Evolutionary conservation across 805 yeast genomes (phyloP).

Genomic region (Schizosaccharomyces osmophilus): DNA sequence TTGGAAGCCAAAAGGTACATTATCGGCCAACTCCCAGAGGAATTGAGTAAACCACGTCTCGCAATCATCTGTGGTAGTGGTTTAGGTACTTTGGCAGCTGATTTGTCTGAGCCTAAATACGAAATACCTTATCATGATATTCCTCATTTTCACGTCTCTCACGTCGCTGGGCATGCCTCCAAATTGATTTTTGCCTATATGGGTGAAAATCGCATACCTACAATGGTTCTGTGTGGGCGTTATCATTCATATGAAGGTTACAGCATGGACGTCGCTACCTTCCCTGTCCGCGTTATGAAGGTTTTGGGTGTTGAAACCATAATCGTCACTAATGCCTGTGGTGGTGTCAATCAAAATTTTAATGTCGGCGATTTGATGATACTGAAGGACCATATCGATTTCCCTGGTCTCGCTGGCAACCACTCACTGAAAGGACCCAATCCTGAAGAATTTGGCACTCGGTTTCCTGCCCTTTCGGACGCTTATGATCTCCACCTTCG

Average conservation of each 20-base stretch:
- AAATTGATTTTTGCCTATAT: constrained; percentile 54
- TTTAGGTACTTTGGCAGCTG: constrained; percentile 55
- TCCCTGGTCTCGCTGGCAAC: constrained; percentile 74
- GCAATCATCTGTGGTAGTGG: constrained; percentile 90
- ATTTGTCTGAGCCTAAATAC: constrained; percentile 18
- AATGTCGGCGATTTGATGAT: constrained; percentile 81
- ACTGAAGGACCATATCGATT: constrained; percentile 63
- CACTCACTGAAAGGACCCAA: constrained; percentile 81
- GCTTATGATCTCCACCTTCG: constrained; percentile 65
- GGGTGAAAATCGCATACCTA: constrained; percentile 45
- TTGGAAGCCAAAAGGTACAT: constrained; percentile 3
- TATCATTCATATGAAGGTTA: constrained; percentile 77
- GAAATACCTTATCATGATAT: constrained; percentile 39
- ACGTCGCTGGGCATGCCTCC: constrained; percentile 75
- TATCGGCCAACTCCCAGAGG: constrained; percentile 3
- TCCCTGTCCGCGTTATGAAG: constrained; percentile 59
- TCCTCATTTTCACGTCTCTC: constrained; percentile 53
- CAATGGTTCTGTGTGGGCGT: constrained; percentile 83
- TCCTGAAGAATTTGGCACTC: constrained; percentile 52
- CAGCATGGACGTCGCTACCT: constrained; percentile 53
- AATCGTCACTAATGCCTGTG: constrained; percentile 86
- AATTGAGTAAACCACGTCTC: constrained; percentile 26
- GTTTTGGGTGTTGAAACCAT: constrained; percentile 35
- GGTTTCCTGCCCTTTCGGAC: constrained; percentile 72
- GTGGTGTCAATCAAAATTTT: constrained; percentile 47